Evolutionary conservation across 768 basidiomycete genomes (phyloP), one percentile per base, ranked within the genome.

Genomic region (Chiua virens): DNA sequence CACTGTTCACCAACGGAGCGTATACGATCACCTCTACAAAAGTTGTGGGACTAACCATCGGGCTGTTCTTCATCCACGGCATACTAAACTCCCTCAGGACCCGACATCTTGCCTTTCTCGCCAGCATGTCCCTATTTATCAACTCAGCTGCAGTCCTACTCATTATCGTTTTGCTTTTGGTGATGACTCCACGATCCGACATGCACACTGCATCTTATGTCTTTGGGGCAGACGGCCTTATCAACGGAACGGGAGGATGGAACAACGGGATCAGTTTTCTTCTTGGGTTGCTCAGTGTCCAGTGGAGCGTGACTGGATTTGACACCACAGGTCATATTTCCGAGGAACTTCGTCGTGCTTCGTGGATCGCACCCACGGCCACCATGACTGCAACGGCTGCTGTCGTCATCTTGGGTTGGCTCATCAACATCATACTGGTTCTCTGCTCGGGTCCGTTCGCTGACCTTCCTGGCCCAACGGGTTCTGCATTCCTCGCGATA

Each of bases 371-470:
- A 20, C 74, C 74, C 30, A 66, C 64, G 20, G 74, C 78, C 7
- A 76, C 76, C 53, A 68, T 78, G 54, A 70, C 73, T 17, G 73
- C 77, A 23, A 71, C 69, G 21, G 64, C 78, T 30, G 78, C 78
- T 23, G 78, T 77, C 0, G 74, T 71, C n/a, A n/a, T n/a, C n/a
- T n/a, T n/a, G n/a, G 81, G 83, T 35, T 85, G 83, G 83, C 56
- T 86, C n/a, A 76, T 85, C 49, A 86, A 85, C 64, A 81, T 86
- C 53, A 74, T 75, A 5, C 64, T 85, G 37, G 70, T 85, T 10
- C 71, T 85, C n/a, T 85, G 81, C 64, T 79, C 79, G 1, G 81
- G 80, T 10, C 68, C 74, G 28, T 63, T 80, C 59, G 63, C 39
- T 27, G 66, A 75, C 52, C 74, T 83, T 9, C 80, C 81, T 0